Evolutionary conservation across 805 yeast genomes (phyloP), one percentile per base, ranked within the genome.

Genomic region (Kockiozyma suomiensis): DNA sequence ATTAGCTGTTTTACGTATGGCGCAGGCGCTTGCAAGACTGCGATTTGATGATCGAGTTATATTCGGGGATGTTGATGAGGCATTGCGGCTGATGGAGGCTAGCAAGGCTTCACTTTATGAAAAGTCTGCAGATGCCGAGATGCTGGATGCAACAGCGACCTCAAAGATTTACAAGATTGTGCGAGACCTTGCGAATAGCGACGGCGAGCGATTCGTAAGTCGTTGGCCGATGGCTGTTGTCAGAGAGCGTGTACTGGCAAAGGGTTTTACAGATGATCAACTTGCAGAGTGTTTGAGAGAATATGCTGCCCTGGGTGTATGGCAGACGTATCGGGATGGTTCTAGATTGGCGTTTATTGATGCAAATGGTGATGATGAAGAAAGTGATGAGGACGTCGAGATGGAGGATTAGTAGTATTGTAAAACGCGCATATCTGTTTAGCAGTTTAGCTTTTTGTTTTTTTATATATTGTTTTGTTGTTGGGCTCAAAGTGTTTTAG

Each of bases 11-110:
- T 77, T 94, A 67, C 86, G 99, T 77, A 80, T 94, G 81, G 83
- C 99, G 1, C 98, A 93, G 76, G 99, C 97, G 1, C 80, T 89
- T 64, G 98, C 99, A 0, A 82, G 97, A 69, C 80, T 94, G 59
- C 81, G 97, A 70, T 90, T 94, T 72, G 85, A 86, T 59, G 80
- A 86, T 63, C 75, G 71, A 19, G 98, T 94, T 6, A 80, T 78
- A 33, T 76, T 79, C 45, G 88, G 83, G 59, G 98, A 94, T 74
- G 97, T 94, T 42, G 98, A 94, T 70, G 99, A 94, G 76, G 97
- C 99, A 0, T 78, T 94, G 70, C 83, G 99, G 70, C 81, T 94
- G 66, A 79, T 86, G 58, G 86, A 86, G 68, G 96, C 89, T 13
- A 90, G 97, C n/a, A 89, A 92, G 74, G 85, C 87, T 59, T 87